A percentile compares a stretch with the other conserved stretches of the same genome.
Evolutionary conservation across 2,329 filamentous ascomycete genomes (phyloP).

Genomic region (Pezicula neosporulosa): DNA sequence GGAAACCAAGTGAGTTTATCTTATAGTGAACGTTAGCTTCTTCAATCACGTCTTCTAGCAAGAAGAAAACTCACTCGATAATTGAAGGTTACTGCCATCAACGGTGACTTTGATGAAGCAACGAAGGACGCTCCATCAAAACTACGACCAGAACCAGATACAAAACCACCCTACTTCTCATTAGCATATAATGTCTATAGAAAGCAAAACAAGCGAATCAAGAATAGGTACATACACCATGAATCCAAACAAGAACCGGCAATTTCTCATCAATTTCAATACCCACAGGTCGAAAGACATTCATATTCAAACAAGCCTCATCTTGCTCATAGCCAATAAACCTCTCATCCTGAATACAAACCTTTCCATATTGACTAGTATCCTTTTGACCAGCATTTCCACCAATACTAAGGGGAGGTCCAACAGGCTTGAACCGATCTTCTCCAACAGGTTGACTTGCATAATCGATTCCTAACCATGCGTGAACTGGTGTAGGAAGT

Average conservation of each 20-base stretch:
- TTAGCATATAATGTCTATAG: neutral
- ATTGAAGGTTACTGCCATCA: neutral
- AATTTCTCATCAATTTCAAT: neutral
- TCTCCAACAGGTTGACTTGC: neutral
- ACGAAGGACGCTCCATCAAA: neutral
- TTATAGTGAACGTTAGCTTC: neutral
- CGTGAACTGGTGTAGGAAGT: neutral
- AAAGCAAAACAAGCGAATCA: neutral
- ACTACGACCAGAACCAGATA: neutral
- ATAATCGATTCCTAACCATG: neutral
- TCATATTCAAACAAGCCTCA: neutral
- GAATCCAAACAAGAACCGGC: neutral
- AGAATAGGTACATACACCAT: neutral
- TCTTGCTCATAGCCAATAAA: neutral
- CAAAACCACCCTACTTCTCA: neutral
- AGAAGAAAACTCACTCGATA: neutral
- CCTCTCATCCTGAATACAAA: neutral
- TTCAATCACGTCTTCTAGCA: neutral
- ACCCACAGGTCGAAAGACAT: neutral
- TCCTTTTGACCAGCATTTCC: neutral
- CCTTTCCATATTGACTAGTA: neutral
- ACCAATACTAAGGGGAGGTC: neutral
- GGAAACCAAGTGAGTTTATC: conserved; percentile 1
- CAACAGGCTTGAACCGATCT: neutral
- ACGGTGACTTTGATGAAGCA: neutral